A percentile compares a stretch with the other conserved stretches of the same genome.
phyloP scores from a whole-genome alignment of 495 filamentous ascomycete species.

The Talaromyces thailandensis region DNA sequence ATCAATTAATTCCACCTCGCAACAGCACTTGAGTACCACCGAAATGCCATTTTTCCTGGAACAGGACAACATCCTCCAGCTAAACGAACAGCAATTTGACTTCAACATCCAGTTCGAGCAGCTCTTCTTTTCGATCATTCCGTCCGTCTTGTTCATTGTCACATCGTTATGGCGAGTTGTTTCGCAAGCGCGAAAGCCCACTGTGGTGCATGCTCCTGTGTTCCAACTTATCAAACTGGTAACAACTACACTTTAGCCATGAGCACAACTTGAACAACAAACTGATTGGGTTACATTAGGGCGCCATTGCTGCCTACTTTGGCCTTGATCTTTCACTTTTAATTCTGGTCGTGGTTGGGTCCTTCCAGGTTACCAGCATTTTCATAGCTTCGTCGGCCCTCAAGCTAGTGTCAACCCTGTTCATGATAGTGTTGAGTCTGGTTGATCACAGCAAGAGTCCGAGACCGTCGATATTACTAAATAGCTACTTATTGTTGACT shows the following conservation, averaged over 20 bases:
- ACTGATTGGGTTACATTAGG: neutral
- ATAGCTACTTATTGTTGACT: slow-evolving; percentile 27
- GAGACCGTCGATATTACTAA: slow-evolving; percentile 32
- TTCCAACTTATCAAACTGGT: slow-evolving; percentile 29
- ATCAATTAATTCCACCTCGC: no score
- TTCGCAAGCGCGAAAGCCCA: slow-evolving; percentile 20
- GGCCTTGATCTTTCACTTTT: slow-evolving; percentile 25
- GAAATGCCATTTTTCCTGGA: slow-evolving; percentile 4
- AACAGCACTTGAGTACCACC: neutral
- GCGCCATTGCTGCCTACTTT: slow-evolving; percentile 17
- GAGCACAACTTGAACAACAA: neutral
- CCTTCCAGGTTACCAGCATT: slow-evolving; percentile 17
- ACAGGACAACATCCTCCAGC: slow-evolving; percentile 7
- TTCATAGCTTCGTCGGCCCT: slow-evolving; percentile 19
- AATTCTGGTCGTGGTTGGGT: slow-evolving; percentile 15
- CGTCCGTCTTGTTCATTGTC: slow-evolving; percentile 29
- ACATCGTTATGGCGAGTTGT: slow-evolving; percentile 24
- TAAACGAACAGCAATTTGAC: slow-evolving; percentile 25
- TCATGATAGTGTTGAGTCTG: slow-evolving; percentile 18
- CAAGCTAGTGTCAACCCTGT: slow-evolving; percentile 19
- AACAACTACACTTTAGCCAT: slow-evolving; percentile 6
- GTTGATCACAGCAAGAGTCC: slow-evolving; percentile 28
- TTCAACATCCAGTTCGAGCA: slow-evolving; percentile 40
- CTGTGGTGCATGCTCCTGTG: slow-evolving; percentile 22
- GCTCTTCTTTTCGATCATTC: slow-evolving; percentile 34